phyloP scores from a whole-genome alignment of 2,329 filamentous ascomycete species.

The Tolypocladium guangdongense region DNA sequence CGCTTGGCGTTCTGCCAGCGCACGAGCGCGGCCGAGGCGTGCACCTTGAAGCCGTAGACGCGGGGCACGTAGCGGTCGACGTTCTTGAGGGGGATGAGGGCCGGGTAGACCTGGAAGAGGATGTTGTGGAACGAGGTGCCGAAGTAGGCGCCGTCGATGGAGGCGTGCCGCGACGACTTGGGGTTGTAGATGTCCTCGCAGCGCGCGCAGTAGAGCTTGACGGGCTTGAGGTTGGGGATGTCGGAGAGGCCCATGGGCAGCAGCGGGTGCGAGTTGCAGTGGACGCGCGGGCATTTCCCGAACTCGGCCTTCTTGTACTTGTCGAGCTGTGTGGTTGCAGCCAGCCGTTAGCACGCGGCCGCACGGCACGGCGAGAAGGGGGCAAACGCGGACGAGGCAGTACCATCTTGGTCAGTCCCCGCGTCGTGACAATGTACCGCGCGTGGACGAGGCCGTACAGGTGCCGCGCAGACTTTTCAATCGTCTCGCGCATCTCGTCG shows the following conservation, averaged over 20 bases:
- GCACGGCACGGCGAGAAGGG: not conserved
- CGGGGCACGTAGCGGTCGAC: conserved; percentile 77
- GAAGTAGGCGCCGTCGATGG: conserved; percentile 96
- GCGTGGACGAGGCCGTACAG: conserved; percentile 94
- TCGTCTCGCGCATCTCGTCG: conserved; percentile 95
- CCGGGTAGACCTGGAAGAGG: conserved; percentile 94
- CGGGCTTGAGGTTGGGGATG: conserved; percentile 73
- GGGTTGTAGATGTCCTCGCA: conserved; percentile 99
- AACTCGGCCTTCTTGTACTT: conserved; percentile 99
- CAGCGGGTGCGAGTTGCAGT: conserved; percentile 87
- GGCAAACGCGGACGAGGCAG: conserved; percentile 11
- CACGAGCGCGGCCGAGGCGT: conserved; percentile 75
- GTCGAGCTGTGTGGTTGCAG: conserved; percentile 58
- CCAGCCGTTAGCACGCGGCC: not conserved
- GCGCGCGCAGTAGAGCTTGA: conserved; percentile 93
- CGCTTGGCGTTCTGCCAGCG: conserved; percentile 82
- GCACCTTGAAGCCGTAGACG: conserved; percentile 92
- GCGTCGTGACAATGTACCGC: conserved; percentile 90
- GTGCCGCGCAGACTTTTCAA: conserved; percentile 93
- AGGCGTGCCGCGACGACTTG: conserved; percentile 89
- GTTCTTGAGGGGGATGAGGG: conserved; percentile 77
- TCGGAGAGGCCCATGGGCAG: conserved; percentile 93
- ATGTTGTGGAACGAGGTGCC: conserved; percentile 98
- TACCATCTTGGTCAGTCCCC: conserved; percentile 94
- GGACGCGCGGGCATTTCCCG: conserved; percentile 92